phyloP scores from a whole-genome alignment of 2,329 filamentous ascomycete species.

The Hortaea werneckii region DNA sequence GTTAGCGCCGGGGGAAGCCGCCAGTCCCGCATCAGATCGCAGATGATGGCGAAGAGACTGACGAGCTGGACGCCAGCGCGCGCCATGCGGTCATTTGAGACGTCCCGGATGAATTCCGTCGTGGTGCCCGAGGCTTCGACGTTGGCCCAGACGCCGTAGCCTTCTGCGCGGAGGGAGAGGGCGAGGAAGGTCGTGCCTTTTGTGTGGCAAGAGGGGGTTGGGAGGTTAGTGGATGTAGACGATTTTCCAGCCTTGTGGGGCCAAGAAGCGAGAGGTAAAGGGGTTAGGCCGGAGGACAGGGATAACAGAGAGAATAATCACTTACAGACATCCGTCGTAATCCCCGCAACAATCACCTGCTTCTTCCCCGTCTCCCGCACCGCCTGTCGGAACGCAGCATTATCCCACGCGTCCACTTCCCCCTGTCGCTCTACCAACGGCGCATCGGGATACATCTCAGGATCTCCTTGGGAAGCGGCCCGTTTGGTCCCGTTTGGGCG shows the following conservation, averaged over 20 bases:
- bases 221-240: neutral
- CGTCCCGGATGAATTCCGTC: slow-evolving; percentile 48
- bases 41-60: slow-evolving; percentile 52
- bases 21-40: slow-evolving; percentile 65
- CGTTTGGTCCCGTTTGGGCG: slow-evolving; percentile 59
- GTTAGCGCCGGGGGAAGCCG: slow-evolving; percentile 41
- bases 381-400: slow-evolving; percentile 55
- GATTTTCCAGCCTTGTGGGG: no score
- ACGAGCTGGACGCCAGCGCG: slow-evolving; percentile 56
- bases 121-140: slow-evolving; percentile 62
- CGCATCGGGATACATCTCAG: slow-evolving; percentile 49
- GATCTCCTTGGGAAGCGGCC: slow-evolving; percentile 60
- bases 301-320: slow-evolving; percentile 1
- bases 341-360: slow-evolving; percentile 63
- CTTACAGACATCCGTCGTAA: slow-evolving; percentile 62
- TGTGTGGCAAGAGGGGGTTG: neutral
- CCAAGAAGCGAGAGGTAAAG: no score
- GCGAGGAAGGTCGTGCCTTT: slow-evolving; percentile 59
- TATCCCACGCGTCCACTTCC: slow-evolving; percentile 71
- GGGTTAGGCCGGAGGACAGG: neutral
- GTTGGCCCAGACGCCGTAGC: slow-evolving; percentile 66
- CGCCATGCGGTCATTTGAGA: slow-evolving; percentile 58
- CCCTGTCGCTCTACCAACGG: slow-evolving; percentile 58
- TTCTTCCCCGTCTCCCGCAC: slow-evolving; percentile 54
- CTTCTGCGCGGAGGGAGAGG: slow-evolving; percentile 58